phyloP scores from a whole-genome alignment of 2,329 filamentous ascomycete genomes.

The Venturia nashicola region DNA sequence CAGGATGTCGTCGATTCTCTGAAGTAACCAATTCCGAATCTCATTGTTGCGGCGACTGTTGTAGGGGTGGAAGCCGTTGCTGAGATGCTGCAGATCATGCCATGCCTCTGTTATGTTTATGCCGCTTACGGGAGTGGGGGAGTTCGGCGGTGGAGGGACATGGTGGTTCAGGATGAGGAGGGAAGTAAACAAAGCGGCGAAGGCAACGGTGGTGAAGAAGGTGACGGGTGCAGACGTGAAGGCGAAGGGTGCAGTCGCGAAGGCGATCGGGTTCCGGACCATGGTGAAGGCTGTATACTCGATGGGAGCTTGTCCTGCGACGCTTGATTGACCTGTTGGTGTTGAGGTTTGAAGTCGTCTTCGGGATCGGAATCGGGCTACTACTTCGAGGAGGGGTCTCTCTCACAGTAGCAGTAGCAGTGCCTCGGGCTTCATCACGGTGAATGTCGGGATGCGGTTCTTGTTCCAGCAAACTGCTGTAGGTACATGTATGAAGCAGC shows the following conservation, averaged over 20 bases:
- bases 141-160: slow-evolving; percentile 53
- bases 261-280: slow-evolving; percentile 45
- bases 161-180: slow-evolving; percentile 63
- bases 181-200: slow-evolving; percentile 63
- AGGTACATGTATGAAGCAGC: not conserved
- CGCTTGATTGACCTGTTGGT: not conserved
- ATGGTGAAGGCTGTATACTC: too few species aligned
- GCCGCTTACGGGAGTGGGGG: slow-evolving; percentile 43
- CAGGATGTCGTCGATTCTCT: slow-evolving; percentile 58
- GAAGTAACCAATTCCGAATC: slow-evolving; percentile 63
- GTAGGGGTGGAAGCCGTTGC: slow-evolving; percentile 69
- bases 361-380: not conserved
- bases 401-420: not conserved
- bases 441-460: not conserved
- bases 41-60: slow-evolving; percentile 76
- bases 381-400: not conserved
- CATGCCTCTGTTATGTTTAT: slow-evolving; percentile 79
- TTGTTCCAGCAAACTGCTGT: not conserved
- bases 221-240: slow-evolving; percentile 77
- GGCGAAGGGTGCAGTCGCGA: slow-evolving; percentile 64
- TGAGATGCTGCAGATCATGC: slow-evolving; percentile 68
- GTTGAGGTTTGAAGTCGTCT: not conserved
- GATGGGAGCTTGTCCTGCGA: not conserved
- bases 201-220: slow-evolving; percentile 62
- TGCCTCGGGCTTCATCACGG: not conserved